Base-by-base conservation (phyloP, 768 basidiomycete genomes). In the Boletales sp. region DNA sequence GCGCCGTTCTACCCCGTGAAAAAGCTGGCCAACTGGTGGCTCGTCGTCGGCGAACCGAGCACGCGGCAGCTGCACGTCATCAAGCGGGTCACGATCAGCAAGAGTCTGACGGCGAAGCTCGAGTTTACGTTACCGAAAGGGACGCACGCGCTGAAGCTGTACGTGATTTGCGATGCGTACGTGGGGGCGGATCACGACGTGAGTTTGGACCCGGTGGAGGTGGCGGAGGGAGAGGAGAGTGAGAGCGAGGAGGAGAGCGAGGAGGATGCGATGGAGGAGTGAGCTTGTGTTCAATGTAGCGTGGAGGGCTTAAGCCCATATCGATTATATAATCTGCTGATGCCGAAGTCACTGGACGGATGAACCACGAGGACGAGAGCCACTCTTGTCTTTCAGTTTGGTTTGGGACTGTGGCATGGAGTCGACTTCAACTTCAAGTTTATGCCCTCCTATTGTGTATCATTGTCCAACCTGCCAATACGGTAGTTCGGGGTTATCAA, bases 1-100 rank as follows among this genome's bases (percentile, higher is more conserved):
- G 95, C 97, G 1, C 94, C 97, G 0, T 89, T 85, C 72, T 98
- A 89, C 74, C 95, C 95, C 0, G 75, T 72, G 47, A 87, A 86
- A 69, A 97, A 97, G 76, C 81, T 92, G 69, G 83, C 89, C 49
- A 94, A 93, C 61, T 98, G 94, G 95, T 98, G 94, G 94, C 78
- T 97, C 31, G 94, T 98, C 41, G 78, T 97, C 12, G 93, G 92
- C n/a, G 89, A 94, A 45, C 77, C 86, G 6, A 74, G 74, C 31
- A 84, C 81, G n/a, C 81, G 84, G 34, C 87, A 92, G 58, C 74
- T 99, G 12, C 84, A 92, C 5, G 75, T 90, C 71, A 74, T 84
- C 71, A 82, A 94, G 79, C 86, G 86, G 38, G 90, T 97, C 29
- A 95, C 95, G 0, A 81, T 93, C 38, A 75, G 74, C 56, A 74